phyloP scores from a whole-genome alignment of 2,329 filamentous ascomycete species.

The Colletotrichum incanum region DNA sequence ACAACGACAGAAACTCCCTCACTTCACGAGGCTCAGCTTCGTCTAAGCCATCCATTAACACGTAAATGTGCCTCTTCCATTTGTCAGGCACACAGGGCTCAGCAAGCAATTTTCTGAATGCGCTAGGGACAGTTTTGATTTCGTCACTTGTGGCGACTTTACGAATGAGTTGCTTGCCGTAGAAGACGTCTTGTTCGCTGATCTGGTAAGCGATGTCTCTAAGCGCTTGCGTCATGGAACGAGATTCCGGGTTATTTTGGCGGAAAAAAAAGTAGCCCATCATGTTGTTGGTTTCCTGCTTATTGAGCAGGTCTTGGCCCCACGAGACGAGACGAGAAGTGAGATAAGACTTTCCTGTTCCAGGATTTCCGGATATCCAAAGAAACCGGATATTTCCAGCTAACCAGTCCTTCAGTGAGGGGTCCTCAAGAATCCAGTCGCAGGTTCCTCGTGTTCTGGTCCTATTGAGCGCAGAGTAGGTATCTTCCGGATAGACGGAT shows the following conservation, averaged over 20 bases:
- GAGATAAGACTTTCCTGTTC: slow-evolving; percentile 64
- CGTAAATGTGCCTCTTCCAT: slow-evolving; percentile 55
- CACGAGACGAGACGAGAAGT: slow-evolving; percentile 61
- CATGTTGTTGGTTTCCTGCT: slow-evolving; percentile 43
- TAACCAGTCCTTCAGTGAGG: slow-evolving; percentile 57
- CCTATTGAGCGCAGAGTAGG: slow-evolving; percentile 58
- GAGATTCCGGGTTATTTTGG: slow-evolving; percentile 62
- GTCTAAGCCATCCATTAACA: slow-evolving; percentile 65
- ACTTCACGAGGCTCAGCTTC: slow-evolving; percentile 59
- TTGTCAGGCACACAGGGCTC: slow-evolving; percentile 55
- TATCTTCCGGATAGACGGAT: slow-evolving; percentile 60
- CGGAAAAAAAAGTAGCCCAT: slow-evolving; percentile 66
- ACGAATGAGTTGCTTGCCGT: slow-evolving; percentile 58
- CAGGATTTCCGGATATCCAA: slow-evolving; percentile 62
- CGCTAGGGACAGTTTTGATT: slow-evolving; percentile 61
- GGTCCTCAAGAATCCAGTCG: slow-evolving; percentile 62
- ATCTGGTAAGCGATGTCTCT: slow-evolving; percentile 64
- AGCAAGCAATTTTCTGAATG: slow-evolving; percentile 59
- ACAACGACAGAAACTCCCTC: slow-evolving; percentile 54
- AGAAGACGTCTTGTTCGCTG: slow-evolving; percentile 61
- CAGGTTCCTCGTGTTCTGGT: slow-evolving; percentile 59
- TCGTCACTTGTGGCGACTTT: slow-evolving; percentile 56
- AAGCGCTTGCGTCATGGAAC: slow-evolving; percentile 62
- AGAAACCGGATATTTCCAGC: slow-evolving; percentile 56
- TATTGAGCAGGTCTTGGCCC: slow-evolving; percentile 51